Conservation (phyloP, 2,329 filamentous ascomycete species). For the Alternaria ventricosa region DNA sequence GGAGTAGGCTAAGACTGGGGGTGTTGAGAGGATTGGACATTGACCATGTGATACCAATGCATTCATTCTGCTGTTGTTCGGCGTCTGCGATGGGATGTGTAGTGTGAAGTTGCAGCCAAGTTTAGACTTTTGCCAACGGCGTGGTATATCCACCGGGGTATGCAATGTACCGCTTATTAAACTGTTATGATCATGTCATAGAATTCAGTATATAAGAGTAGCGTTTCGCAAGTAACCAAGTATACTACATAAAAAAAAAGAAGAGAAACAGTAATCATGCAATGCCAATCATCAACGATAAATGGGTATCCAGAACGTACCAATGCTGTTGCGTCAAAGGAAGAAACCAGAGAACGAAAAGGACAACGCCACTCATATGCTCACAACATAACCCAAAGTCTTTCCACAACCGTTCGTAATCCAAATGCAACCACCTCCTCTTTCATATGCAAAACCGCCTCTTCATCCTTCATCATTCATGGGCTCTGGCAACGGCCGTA, state of each 20-base stretch:
- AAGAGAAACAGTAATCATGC: not conserved
- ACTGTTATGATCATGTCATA: not conserved
- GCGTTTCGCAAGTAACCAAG: not conserved
- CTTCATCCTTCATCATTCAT: not conserved
- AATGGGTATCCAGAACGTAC: conserved; percentile 6
- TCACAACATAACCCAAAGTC: not conserved
- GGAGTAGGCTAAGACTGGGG: conserved; percentile 20
- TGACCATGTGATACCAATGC: conserved; percentile 4
- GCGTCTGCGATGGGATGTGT: not conserved
- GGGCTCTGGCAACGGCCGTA: not conserved
- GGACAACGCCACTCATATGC: not conserved
- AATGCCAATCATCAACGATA: not conserved
- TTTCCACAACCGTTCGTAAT: not conserved
- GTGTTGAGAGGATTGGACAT: not conserved
- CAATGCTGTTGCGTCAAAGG: conserved; percentile 1
- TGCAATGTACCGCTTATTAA: not conserved
- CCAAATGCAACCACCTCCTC: not conserved
- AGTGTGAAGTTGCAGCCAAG: not conserved
- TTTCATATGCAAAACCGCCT: not conserved
- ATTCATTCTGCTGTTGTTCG: not conserved
- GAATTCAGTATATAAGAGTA: not conserved
- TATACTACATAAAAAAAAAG: not conserved
- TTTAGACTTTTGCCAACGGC: not conserved
- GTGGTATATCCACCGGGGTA: not conserved
- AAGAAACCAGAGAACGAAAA: not conserved